These are phyloP conservation scores for Magnusiomyces suaveolens DNA, from an alignment of 1,139 yeast genomes.

Conservation along the genomic window DNA sequence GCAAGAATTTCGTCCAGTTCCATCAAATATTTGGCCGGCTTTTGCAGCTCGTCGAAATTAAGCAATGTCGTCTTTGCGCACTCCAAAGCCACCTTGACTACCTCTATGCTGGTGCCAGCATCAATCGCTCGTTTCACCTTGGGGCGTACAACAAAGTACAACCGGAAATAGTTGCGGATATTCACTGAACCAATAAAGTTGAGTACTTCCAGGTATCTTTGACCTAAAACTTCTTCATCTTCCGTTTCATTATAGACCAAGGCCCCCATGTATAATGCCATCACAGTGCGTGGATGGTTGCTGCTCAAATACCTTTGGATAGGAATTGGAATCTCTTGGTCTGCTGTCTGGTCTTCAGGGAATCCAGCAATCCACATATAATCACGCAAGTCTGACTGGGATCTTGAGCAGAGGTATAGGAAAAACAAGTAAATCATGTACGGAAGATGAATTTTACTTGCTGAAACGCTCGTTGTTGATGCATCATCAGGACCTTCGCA, in stretches of 20 bases:
- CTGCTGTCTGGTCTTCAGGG: conserved; percentile 29
- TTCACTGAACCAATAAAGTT: conserved; percentile 35
- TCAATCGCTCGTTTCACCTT: conserved; percentile 12
- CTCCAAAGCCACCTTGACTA: conserved; percentile 11
- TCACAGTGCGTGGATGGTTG: conserved; percentile 37
- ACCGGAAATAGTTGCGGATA: conserved; percentile 7
- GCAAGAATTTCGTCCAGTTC: conserved; percentile 9
- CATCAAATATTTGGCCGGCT: neutral
- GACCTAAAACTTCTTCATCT: conserved; percentile 44
- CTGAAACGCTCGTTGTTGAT: conserved; percentile 11
- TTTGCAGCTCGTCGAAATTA: conserved; percentile 6
- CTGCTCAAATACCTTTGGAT: conserved; percentile 41
- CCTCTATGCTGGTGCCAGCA: conserved; percentile 7
- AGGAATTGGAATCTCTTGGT: conserved; percentile 18
- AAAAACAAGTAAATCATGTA: conserved; percentile 44
- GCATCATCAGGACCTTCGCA: conserved; percentile 4
- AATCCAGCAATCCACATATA: conserved; percentile 42
- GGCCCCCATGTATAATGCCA: conserved; percentile 46
- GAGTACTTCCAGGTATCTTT: conserved; percentile 46
- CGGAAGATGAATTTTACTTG: conserved; percentile 14
- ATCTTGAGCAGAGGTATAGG: conserved; percentile 43
- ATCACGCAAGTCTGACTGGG: conserved; percentile 41
- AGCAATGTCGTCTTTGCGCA: conserved; percentile 11
- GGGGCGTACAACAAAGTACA: conserved; percentile 10
- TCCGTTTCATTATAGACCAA: conserved; percentile 42